These are phyloP conservation scores for Fusarium mundagurra DNA, from an alignment of 2,329 filamentous ascomycete species.

Conservation along the genomic window DNA sequence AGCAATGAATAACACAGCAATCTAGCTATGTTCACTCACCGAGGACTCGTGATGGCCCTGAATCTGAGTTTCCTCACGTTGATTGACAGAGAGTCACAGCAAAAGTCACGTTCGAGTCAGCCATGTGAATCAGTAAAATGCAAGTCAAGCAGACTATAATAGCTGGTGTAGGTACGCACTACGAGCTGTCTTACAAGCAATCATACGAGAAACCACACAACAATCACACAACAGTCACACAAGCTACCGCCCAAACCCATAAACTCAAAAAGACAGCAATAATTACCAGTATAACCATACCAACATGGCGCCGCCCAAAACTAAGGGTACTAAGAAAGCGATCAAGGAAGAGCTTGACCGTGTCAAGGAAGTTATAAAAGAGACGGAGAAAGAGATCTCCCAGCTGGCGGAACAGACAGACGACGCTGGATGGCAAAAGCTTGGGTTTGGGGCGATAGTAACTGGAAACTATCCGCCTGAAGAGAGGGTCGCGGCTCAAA, in stretches of 20 bases:
- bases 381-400: no score
- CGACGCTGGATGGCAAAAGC: no score
- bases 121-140: background rate
- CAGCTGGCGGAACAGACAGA: no score
- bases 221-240: background rate
- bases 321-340: no score
- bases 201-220: no score
- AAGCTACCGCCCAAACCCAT: background rate
- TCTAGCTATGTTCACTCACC: background rate
- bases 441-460: no score
- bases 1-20: fast-evolving
- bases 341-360: no score
- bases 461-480: no score
- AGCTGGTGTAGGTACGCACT: background rate
- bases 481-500: no score
- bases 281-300: fast-evolving
- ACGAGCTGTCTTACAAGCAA: fast-evolving
- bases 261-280: fast-evolving
- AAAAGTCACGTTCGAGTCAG: fast-evolving
- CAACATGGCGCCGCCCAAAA: background rate
- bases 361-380: no score
- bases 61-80: fast-evolving
- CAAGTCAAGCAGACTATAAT: background rate
- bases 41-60: fast-evolving
- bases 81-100: background rate